These are phyloP conservation scores for Lactarius tabidus DNA, from an alignment of 768 basidiomycete genomes.

Conservation along the genomic window DNA sequence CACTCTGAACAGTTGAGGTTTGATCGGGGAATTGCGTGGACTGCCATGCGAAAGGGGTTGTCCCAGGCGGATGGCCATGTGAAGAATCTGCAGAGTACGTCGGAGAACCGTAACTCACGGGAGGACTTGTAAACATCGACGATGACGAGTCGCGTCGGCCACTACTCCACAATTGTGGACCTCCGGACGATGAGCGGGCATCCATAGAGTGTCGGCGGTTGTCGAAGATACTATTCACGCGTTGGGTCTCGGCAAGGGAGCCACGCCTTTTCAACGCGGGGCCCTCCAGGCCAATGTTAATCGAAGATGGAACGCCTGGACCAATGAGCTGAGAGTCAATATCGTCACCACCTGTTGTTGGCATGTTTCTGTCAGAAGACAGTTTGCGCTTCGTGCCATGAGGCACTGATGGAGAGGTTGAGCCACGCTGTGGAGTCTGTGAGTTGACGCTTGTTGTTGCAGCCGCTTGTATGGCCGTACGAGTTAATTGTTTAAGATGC, in stretches of 20 bases:
- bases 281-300: constrained; percentile 54
- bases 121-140: constrained; percentile 62
- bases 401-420: constrained; percentile 28
- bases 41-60: constrained; percentile 74
- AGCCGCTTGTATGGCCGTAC: constrained; percentile 21
- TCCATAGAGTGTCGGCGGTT: constrained; percentile 69
- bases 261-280: constrained; percentile 81
- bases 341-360: constrained; percentile 56
- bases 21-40: constrained; percentile 38
- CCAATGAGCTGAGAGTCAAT: constrained; percentile 64
- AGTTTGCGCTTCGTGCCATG: constrained; percentile 83
- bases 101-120: constrained; percentile 48
- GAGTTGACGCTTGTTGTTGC: constrained; percentile 46
- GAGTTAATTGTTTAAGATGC: constrained; percentile 19
- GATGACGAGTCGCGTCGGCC: constrained; percentile 75
- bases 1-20: constrained; percentile 33
- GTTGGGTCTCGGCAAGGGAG: constrained; percentile 74
- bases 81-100: constrained; percentile 61
- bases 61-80: constrained; percentile 57
- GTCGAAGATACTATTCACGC: constrained; percentile 72
- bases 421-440: constrained; percentile 25
- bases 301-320: constrained; percentile 59
- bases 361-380: constrained; percentile 57
- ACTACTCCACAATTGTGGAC: constrained; percentile 52
- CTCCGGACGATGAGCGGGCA: constrained; percentile 40